Evolutionary conservation across 805 yeast genomes (phyloP), one percentile per base, ranked within the genome.

Genomic region (Kluyveromyces siamensis): DNA sequence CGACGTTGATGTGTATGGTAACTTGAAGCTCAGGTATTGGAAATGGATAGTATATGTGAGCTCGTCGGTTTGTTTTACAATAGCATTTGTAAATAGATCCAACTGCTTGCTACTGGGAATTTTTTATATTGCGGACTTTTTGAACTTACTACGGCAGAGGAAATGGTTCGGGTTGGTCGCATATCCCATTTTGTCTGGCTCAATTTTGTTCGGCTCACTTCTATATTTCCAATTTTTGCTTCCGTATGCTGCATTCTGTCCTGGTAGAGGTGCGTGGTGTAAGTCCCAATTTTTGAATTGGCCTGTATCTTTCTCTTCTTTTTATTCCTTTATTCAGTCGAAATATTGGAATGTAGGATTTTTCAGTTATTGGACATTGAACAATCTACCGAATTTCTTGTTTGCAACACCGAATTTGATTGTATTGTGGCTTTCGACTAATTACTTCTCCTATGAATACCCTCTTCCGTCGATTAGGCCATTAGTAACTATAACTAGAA

Each of bases 311-410:
- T 54, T 41, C 21, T 38, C 40, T 7, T 75, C 83, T 19, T 70
- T 91, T 13, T 81, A 81, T 56, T 63, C 77, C 2, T 87, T 74
- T 62, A 85, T 95, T 7, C 99, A 93, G 65, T 50, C 67, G 1
- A 73, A 80, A 53, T 89, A 91, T 63, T 93, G 99, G 99, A 77
- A 81, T 55, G 75, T 72, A 41, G 98, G 99, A 0, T 79, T 90
- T 46, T 64, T 93, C 48, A 71, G 67, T 39, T 93, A 93, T 66
- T 93, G 96, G 91, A 84, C 93, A 0, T 50, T 72, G 0, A 80
- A 80, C 59, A 91, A 93, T 58, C 65, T 87, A 8, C 96, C 96
- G 10, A 86, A 90, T 64, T 91, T 93, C 61, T 27, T 81, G 9
- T 71, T 93, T 57, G 91, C 86, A 0, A 48, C 77, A 1, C 98